These are phyloP conservation scores for Ogataea minuta DNA, from an alignment of 805 yeast genomes.

Conservation along the genomic window DNA sequence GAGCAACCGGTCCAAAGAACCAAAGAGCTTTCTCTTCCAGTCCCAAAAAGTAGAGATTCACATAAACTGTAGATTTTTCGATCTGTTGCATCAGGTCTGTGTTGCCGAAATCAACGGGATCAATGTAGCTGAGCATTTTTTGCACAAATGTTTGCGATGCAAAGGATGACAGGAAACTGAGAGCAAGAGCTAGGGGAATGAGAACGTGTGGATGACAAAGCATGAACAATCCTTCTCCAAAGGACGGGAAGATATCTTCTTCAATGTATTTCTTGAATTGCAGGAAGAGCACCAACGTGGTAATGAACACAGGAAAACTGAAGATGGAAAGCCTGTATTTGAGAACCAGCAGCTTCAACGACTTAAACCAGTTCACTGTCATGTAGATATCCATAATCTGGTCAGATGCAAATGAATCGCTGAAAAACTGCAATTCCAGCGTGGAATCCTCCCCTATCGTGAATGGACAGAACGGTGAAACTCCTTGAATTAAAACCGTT, in stretches of 20 bases:
- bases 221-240: constrained; percentile 44
- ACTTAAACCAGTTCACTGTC: constrained; percentile 52
- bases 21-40: constrained; percentile 54
- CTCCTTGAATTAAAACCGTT: constrained; percentile 52
- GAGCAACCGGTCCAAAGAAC: constrained; percentile 59
- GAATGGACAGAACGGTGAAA: constrained; percentile 53
- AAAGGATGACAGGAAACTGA: constrained; percentile 41
- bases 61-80: constrained; percentile 35
- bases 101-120: constrained; percentile 52
- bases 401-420: constrained; percentile 36
- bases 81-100: constrained; percentile 42
- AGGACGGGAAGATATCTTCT: constrained; percentile 40
- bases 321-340: constrained; percentile 76
- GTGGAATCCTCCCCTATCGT: constrained; percentile 22
- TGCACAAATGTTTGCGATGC: constrained; percentile 38
- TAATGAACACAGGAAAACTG: constrained; percentile 63
- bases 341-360: constrained; percentile 67
- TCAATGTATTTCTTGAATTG: constrained; percentile 51
- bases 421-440: constrained; percentile 48
- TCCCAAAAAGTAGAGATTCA: constrained; percentile 68
- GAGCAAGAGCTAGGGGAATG: constrained; percentile 20
- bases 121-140: constrained; percentile 41
- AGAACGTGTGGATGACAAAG: constrained; percentile 35
- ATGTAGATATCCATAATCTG: constrained; percentile 40
- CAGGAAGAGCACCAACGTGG: constrained; percentile 47